phyloP scores from a whole-genome alignment of 805 yeast genomes.

The Metschnikowia chrysomelidarum region DNA sequence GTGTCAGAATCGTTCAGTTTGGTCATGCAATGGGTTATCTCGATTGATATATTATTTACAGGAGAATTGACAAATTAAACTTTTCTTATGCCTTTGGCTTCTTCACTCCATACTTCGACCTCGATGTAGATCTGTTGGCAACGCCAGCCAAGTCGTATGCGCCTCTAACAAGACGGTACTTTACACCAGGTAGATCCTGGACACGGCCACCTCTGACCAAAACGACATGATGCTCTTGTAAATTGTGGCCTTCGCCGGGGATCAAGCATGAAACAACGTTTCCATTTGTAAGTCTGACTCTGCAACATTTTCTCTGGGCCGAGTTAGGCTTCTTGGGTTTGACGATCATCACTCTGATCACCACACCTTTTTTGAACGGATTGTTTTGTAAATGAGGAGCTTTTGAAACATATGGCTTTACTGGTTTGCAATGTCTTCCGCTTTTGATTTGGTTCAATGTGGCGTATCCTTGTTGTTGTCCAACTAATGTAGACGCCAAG shows the following conservation, averaged over 20 bases:
- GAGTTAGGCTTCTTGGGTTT: constrained; percentile 99
- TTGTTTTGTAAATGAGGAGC: constrained; percentile 81
- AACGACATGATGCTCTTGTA: constrained; percentile 97
- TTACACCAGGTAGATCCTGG: constrained; percentile 98
- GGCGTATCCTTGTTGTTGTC: constrained; percentile 51
- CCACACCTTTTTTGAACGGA: constrained; percentile 93
- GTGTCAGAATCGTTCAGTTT: too few relatives aligned
- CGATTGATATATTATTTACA: constrained; percentile 8
- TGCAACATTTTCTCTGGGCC: constrained; percentile 94
- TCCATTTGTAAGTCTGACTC: constrained; percentile 91
- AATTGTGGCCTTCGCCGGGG: constrained; percentile 98
- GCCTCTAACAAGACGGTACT: constrained; percentile 91
- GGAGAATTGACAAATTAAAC: background rate
- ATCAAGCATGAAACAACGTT: constrained; percentile 87
- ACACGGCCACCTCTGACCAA: constrained; percentile 97
- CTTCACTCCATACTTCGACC: constrained; percentile 94
- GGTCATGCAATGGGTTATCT: too few relatives aligned
- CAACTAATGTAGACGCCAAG: background rate
- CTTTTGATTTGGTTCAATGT: constrained; percentile 75
- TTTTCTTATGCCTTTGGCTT: constrained; percentile 48
- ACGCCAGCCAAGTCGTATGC: constrained; percentile 92
- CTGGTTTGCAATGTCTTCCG: constrained; percentile 53
- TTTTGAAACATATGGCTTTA: constrained; percentile 49
- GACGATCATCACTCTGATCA: constrained; percentile 86
- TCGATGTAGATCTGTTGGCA: constrained; percentile 83